Evolutionary conservation across 345 rosid genomes (phyloP), one percentile per base, ranked within the genome.

Genomic region (Leavenworthia alabamica): DNA sequence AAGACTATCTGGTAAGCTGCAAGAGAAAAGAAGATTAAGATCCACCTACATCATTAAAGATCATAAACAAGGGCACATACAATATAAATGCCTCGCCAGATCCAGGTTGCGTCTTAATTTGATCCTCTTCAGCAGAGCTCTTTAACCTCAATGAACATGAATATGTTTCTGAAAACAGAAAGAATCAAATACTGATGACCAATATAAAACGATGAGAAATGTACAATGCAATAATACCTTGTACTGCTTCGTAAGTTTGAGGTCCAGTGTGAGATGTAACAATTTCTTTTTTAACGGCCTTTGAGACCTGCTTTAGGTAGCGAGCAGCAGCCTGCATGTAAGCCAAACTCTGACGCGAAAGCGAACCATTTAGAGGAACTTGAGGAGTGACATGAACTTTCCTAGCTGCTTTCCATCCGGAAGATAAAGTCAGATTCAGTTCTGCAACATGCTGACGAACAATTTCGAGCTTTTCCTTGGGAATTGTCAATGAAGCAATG

Each of bases 1-100:
- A 64, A 82, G 80, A 55, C 88, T 80, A 72, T 93, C 97, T 59
- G 97, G 97, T 75, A 89, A 83, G 82, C 99, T 93, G 83, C 68
- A 75, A 19, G 16, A 70, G 32, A 69, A 44, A 59, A 56, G 6
- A 42, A 55, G 16, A 63, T 35, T 42, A 44, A 53, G 26, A 27
- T 66, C 54, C 29, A 36, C 28, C 16, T 14, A 31, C 4, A 28
- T 5, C 7, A 0, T 3, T 27, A 40, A 41, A 22, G 24, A 40
- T 22, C 19, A 71, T 5, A 33, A 63, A 48, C 17, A 63, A 71
- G 47, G 45, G 9, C 55, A 75, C 97, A 53, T 89, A 93, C 97
- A 93, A 89, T 23, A 85, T 69, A 77, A 85, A 94, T 6, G 78
- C 66, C 80, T 93, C 97, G 51, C 86, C 83, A 41, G 90, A 85